Percentiles rank a stretch among this genome's conserved stretches.
Evolutionary conservation across 768 basidiomycete species (phyloP).

Genomic region (Termitomyces sp.): DNA sequence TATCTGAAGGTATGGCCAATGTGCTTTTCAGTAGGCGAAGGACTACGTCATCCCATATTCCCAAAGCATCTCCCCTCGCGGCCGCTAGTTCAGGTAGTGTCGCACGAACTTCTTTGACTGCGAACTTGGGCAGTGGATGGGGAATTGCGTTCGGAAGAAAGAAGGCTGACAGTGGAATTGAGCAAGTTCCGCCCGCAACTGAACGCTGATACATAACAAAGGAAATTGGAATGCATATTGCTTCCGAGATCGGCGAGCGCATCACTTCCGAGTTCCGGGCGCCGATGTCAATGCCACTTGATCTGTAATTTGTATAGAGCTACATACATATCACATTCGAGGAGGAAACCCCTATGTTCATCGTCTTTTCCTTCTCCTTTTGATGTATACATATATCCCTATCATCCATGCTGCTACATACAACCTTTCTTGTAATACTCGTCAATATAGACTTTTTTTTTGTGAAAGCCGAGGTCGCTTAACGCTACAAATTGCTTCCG

Average conservation of each 20-base stretch:
- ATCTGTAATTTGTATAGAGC: not conserved
- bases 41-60: constrained; percentile 57
- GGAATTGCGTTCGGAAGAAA: constrained; percentile 57
- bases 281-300: not conserved
- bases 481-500: not conserved
- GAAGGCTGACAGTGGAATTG: constrained; percentile 19
- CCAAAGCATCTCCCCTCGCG: constrained; percentile 47
- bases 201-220: constrained; percentile 4
- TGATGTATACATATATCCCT: no score
- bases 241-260: constrained; percentile 12
- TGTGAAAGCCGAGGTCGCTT: no score
- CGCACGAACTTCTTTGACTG: constrained; percentile 31
- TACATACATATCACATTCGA: no score
- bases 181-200: not conserved
- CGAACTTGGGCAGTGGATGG: constrained; percentile 61
- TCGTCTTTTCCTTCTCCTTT: no score
- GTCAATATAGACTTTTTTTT: not conserved
- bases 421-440: no score
- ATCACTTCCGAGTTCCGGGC: constrained; percentile 10
- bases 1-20: constrained; percentile 59
- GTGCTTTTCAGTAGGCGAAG: constrained; percentile 42
- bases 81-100: constrained; percentile 23
- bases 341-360: no score
- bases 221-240: not conserved
- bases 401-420: no score